Base-by-base conservation (phyloP, 306 rosid species). In the Castanea crenata region DNA sequence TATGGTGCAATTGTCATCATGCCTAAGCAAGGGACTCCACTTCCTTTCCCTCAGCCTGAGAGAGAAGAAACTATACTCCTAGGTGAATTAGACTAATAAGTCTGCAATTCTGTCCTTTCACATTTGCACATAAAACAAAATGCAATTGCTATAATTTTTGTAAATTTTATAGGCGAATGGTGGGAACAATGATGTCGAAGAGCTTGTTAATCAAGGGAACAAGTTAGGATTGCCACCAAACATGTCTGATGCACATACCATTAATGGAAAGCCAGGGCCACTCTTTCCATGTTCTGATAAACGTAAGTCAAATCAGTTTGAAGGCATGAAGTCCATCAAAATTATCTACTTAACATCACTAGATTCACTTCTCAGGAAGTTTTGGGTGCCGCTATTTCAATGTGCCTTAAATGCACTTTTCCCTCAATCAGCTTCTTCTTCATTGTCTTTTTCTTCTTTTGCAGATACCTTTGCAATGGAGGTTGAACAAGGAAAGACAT, bases 151-250 rank as follows among this genome's bases (percentile, higher is more conserved):
- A 55, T 55, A 38, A 49, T 35, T 56, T 27, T 16, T 41, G 70
- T 6, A 9, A 58, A 74, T 54, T 52, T 21, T 67, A 49, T n/a
- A 83, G 87, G 87, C 57, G 82, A 84, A 59, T 84, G 84, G 87
- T 84, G n/a, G 87, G 87, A 76, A 84, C 32, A 52, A n/a, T 1
- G 84, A 84, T 55, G 84, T 84, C 1, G 84, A 84, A 76, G 72
- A 67, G 16, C 25, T 84, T 80, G 82, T 76, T 5, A 80, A 77
- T 27, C 87, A 76, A 68, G 87, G 84, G n/a, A 84, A 76, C 74
- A 56, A 13, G 29, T 19, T 77, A 54, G 87, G 87, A n/a, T 59
- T 84, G 84, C 87, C 87, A 18, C 82, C 87, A 31, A 84, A 80
- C 62, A 64, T 73, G 31, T 84, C 84, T 13, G 84, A 76, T 76